Evolutionary conservation across 768 basidiomycete species (phyloP).

Genomic region (Russula compacta): DNA sequence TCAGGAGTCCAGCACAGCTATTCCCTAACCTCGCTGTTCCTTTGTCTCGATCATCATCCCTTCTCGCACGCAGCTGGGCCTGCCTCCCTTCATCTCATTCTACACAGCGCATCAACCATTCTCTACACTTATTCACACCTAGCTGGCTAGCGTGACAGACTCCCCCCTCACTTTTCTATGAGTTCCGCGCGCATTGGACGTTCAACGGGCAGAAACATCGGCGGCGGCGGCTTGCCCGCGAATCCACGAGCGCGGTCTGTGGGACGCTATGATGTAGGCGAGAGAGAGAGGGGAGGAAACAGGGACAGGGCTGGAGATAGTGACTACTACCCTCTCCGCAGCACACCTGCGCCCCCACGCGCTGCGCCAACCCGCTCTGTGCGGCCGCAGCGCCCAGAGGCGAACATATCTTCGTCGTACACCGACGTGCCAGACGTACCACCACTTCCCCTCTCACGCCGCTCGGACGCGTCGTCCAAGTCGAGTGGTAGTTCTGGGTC

Average conservation of each 20-base stretch:
- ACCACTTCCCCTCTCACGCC: conserved; percentile 16
- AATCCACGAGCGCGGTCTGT: conserved; percentile 33
- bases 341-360: not conserved
- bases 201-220: not conserved
- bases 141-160: conserved; percentile 9
- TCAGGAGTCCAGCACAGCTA: not conserved
- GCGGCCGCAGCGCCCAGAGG: conserved; percentile 22
- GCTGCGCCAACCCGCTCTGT: conserved; percentile 13
- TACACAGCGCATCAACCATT: not conserved
- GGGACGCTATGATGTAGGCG: conserved; percentile 18
- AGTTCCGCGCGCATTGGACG: conserved; percentile 10
- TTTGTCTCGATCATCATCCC: not conserved
- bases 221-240: conserved; percentile 31
- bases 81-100: not conserved
- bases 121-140: not conserved
- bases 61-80: not conserved
- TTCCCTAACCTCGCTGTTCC: not conserved
- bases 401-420: conserved; percentile 1
- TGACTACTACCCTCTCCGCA: conserved; percentile 13
- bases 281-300: not conserved
- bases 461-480: conserved; percentile 2
- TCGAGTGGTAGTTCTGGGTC: conserved; percentile 24
- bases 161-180: conserved; percentile 3
- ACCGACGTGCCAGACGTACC: conserved; percentile 11
- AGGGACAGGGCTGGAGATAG: conserved; percentile 6